These are phyloP conservation scores for Eutypella sp. DNA, from an alignment of 2,329 filamentous ascomycete species.

Conservation along the genomic window DNA sequence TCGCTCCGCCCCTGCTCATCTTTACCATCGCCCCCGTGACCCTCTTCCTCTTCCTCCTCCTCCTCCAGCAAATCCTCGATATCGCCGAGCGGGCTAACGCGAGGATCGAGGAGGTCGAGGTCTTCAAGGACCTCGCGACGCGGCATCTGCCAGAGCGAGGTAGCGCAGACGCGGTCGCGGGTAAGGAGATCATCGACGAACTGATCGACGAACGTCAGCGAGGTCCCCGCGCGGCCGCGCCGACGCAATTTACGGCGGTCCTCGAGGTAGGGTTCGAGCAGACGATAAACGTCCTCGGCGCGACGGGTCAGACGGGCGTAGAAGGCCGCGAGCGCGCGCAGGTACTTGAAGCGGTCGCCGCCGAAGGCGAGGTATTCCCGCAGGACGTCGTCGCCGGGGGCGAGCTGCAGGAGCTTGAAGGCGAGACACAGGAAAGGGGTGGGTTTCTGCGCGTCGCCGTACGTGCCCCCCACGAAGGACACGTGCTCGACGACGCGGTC, in stretches of 20 bases:
- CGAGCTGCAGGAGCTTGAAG: slow-evolving; percentile 89
- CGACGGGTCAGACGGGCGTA: slow-evolving; percentile 87
- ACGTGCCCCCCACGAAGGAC: slow-evolving; percentile 80
- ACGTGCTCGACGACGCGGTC: slow-evolving; percentile 84
- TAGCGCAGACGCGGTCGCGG: slow-evolving; percentile 86
- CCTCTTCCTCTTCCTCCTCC: slow-evolving; percentile 42
- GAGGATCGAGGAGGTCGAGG: slow-evolving; percentile 77
- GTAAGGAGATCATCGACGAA: slow-evolving; percentile 89
- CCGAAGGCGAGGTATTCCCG: slow-evolving; percentile 73
- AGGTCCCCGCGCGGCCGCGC: slow-evolving; percentile 67
- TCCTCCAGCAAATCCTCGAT: slow-evolving; percentile 67
- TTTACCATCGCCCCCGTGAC: slow-evolving; percentile 13
- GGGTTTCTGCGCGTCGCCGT: slow-evolving; percentile 77
- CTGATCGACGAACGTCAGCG: slow-evolving; percentile 78
- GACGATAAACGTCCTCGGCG: slow-evolving; percentile 72
- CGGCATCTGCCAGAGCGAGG: slow-evolving; percentile 88
- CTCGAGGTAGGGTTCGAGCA: slow-evolving; percentile 75
- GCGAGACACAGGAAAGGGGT: slow-evolving; percentile 90
- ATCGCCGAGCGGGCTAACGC: slow-evolving; percentile 77
- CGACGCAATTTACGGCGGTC: slow-evolving; percentile 81
- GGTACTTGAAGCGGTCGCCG: slow-evolving; percentile 76
- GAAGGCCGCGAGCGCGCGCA: slow-evolving; percentile 84
- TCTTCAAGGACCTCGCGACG: slow-evolving; percentile 80
- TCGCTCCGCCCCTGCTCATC: too few relatives aligned
- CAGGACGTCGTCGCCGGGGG: slow-evolving; percentile 73